Evolutionary conservation across 1,284 basidiomycete genomes (phyloP), one percentile per base, ranked within the genome.

Genomic region (Ustilago bromivora): DNA sequence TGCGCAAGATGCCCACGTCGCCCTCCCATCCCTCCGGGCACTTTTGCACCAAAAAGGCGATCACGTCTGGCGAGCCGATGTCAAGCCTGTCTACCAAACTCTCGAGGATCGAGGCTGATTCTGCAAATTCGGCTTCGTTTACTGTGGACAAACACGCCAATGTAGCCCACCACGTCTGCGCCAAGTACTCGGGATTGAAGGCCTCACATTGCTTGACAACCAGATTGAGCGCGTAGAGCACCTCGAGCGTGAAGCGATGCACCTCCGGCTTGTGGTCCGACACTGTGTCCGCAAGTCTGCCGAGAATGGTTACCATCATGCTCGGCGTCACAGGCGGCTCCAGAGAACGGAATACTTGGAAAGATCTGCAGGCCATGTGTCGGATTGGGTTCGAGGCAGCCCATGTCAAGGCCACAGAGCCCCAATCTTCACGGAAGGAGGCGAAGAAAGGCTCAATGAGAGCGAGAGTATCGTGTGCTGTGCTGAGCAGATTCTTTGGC

Each of bases 311-410:
- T 0, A 93, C 93, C 35, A 98, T 88, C 87, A 94, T 92, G 12
- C 89, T 88, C 58, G 92, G 90, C 57, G 90, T 91, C 53, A 94
- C 89, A 38, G 89, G 88, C 0, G 94, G 92, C 76, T 91, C 90
- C n/a, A 98, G 88, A 1, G 93, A 91, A 43, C 94, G 91, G 87
- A 95, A 95, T n/a, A 94, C 89, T 85, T 97, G 94, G 75, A 98
- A 89, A 2, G 95, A 96, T 36, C 94, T 90, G 87, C 93, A 94
- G 0, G 96, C 95, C 35, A 92, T 91, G 57, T 92, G 91, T 46
- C 94, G 91, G 70, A 95, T 93, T 4, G 94, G 92, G 80, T 94
- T 95, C 1, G 92, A 90, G 3, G 94, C 94, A 2, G 94, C 93
- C 92, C 96, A 97, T 38, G 89, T 87, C 67, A 97, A 88, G 3